Conservation (phyloP, 306 rosid genomes). For the Trifolium fragiferum region DNA sequence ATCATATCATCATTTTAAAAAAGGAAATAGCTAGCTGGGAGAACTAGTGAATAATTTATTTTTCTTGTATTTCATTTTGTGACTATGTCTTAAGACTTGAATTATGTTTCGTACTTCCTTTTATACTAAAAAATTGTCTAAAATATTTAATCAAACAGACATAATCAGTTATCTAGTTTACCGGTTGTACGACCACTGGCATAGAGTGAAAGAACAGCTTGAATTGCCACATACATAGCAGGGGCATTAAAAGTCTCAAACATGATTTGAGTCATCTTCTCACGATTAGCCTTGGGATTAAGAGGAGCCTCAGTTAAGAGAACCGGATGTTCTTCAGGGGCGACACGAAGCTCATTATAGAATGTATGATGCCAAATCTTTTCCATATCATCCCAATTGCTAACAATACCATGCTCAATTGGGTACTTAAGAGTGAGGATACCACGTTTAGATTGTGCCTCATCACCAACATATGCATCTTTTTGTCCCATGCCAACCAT, state of each 20-base stretch:
- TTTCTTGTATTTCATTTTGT: too few relatives aligned
- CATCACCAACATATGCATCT: slow-evolving; percentile 60
- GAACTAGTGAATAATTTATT: too few relatives aligned
- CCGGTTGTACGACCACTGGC: slow-evolving; percentile 99
- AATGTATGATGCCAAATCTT: slow-evolving; percentile 62
- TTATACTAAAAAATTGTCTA: too few relatives aligned
- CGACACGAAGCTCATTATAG: slow-evolving; percentile 95
- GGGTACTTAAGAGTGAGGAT: slow-evolving; percentile 85
- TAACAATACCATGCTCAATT: slow-evolving; percentile 90
- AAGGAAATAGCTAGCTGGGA: not conserved
- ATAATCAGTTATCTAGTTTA: slow-evolving; percentile 35
- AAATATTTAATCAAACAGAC: too few relatives aligned
- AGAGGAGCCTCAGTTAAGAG: slow-evolving; percentile 94
- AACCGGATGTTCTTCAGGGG: slow-evolving; percentile 97
- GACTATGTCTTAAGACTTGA: too few relatives aligned
- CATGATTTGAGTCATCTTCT: slow-evolving; percentile 98
- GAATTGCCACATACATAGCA: slow-evolving; percentile 98
- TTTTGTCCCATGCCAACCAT: slow-evolving; percentile 98
- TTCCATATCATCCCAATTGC: slow-evolving; percentile 59
- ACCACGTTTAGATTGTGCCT: slow-evolving; percentile 92
- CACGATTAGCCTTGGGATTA: slow-evolving; percentile 95
- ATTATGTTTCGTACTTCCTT: too few relatives aligned
- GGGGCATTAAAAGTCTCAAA: slow-evolving; percentile 96
- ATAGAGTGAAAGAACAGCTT: slow-evolving; percentile 93
- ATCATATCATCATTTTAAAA: slow-evolving; percentile 1